Conservation (phyloP, 176 grass and related monocot genomes). For the Secale cereale region DNA sequence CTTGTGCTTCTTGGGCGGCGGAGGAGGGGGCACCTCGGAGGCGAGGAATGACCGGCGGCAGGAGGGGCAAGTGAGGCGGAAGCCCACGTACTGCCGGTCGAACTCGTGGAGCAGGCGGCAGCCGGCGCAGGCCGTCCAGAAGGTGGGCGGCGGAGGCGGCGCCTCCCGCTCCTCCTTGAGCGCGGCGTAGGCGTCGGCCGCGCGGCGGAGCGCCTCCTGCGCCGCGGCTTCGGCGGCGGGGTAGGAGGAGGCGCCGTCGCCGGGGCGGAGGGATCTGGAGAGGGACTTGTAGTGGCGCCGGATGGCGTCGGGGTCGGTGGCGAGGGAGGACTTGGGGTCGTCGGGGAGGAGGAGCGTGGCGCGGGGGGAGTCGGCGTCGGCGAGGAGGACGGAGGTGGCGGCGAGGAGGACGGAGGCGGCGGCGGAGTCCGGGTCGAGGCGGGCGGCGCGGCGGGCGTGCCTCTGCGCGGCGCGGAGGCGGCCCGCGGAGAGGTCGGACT, state of each 20-base stretch:
- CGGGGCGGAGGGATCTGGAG: slow-evolving; percentile 46
- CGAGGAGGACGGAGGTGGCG: slow-evolving; percentile 59
- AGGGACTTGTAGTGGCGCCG: slow-evolving; percentile 77
- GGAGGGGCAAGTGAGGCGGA: slow-evolving; percentile 76
- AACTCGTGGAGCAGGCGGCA: slow-evolving; percentile 91
- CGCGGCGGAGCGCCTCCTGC: slow-evolving; percentile 65
- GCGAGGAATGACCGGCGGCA: slow-evolving; percentile 87
- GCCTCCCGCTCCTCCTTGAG: slow-evolving; percentile 41
- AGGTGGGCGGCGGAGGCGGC: slow-evolving; percentile 30
- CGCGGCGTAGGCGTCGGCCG: slow-evolving; percentile 51
- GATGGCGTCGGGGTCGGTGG: slow-evolving; percentile 4
- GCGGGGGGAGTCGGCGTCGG: slow-evolving; percentile 46
- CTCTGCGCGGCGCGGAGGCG: slow-evolving; percentile 52
- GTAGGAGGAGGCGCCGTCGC: not conserved
- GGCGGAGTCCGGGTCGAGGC: slow-evolving; percentile 32
- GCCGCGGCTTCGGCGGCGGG: not conserved
- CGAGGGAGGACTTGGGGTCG: not conserved
- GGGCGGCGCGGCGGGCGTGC: slow-evolving; percentile 63
- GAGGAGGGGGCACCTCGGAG: slow-evolving; percentile 54
- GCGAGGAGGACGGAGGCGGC: slow-evolving; percentile 35
- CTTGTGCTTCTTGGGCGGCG: slow-evolving; percentile 39
- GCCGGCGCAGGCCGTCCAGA: slow-evolving; percentile 84
- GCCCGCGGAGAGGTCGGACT: slow-evolving; percentile 43
- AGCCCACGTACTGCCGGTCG: slow-evolving; percentile 73
- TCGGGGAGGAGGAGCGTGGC: slow-evolving; percentile 45